Evolutionary conservation across 2,329 filamentous ascomycete species (phyloP).

Genomic region (Monilinia laxa): DNA sequence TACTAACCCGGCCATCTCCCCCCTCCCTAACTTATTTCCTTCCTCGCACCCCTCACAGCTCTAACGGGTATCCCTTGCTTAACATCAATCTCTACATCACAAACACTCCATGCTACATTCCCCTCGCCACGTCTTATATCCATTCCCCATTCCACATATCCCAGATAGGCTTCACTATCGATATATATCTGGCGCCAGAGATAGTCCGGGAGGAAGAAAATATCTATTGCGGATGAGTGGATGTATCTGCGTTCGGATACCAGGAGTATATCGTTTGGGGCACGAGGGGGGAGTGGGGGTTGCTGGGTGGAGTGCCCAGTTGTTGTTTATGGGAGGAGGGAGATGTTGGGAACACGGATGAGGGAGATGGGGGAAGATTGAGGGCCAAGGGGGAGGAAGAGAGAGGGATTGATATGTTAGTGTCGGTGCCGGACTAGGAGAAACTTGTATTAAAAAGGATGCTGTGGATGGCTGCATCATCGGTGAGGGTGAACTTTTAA

Average conservation of each 20-base stretch:
- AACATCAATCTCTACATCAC: neutral
- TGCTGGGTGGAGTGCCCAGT: neutral
- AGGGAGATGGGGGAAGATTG: neutral
- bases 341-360: neutral
- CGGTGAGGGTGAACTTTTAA: constrained; percentile 9
- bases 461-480: neutral
- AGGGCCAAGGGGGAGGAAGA: neutral
- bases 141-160: constrained; percentile 12
- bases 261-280: constrained; percentile 16
- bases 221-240: neutral
- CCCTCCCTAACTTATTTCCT: neutral
- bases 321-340: neutral
- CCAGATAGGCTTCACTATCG: neutral
- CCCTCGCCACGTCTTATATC: neutral
- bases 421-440: neutral
- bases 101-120: constrained; percentile 8
- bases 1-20: neutral
- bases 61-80: neutral
- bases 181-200: constrained; percentile 15
- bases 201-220: neutral
- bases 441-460: neutral
- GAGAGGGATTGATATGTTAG: neutral
- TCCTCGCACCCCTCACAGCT: neutral
- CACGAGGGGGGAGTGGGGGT: neutral
- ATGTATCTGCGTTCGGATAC: neutral